These are phyloP conservation scores for Chlamydomonas urium DNA, from an alignment of 139 green algal genomes.

Conservation along the genomic window DNA sequence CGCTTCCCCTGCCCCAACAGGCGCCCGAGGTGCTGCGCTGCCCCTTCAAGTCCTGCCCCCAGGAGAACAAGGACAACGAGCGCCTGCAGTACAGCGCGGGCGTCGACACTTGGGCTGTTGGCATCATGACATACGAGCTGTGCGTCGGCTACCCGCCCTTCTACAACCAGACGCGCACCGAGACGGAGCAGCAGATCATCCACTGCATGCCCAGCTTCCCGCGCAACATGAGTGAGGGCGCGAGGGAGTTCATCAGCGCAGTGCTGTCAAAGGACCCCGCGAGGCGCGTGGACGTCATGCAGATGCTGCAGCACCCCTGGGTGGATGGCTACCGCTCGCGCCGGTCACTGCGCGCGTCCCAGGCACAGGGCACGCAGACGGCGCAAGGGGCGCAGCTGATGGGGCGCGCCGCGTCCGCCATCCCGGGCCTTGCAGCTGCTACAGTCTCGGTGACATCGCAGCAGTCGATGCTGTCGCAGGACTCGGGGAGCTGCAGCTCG, in stretches of 20 bases:
- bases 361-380: neutral
- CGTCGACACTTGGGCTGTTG: conserved; percentile 87
- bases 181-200: conserved; percentile 47
- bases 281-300: conserved; percentile 34
- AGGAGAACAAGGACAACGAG: conserved; percentile 67
- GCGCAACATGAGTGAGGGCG: conserved; percentile 18
- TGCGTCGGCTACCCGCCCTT: conserved; percentile 76
- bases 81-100: conserved; percentile 43
- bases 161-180: conserved; percentile 51
- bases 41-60: conserved; percentile 61
- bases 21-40: conserved; percentile 55
- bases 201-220: conserved; percentile 30
- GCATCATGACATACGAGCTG: conserved; percentile 84
- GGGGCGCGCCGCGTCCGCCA: neutral
- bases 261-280: conserved; percentile 46
- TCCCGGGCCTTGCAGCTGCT: neutral
- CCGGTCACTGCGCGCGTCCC: neutral
- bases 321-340: conserved; percentile 36
- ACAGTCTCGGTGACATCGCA: too few relatives aligned
- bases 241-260: conserved; percentile 37
- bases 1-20: conserved; percentile 39
- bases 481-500: too few relatives aligned
- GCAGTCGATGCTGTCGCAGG: too few relatives aligned
- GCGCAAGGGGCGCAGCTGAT: neutral
- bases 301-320: conserved; percentile 56